Conservation (phyloP, 805 yeast species). For the Kazachstania africana region DNA sequence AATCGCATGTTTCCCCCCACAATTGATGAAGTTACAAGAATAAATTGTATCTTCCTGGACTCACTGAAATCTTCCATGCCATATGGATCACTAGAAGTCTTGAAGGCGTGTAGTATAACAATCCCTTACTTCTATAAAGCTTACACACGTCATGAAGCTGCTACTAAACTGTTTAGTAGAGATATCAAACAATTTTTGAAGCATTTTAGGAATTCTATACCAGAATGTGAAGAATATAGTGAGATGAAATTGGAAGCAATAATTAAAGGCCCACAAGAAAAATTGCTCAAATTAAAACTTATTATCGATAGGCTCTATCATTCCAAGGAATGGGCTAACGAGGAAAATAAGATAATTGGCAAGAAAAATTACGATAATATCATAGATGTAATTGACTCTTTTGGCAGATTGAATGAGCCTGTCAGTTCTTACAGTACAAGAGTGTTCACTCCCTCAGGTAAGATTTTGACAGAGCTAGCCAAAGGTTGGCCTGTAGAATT, state of each 20-base stretch:
- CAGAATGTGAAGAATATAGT: constrained; percentile 28
- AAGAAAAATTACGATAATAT: constrained; percentile 40
- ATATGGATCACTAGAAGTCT: constrained; percentile 62
- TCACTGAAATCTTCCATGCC: constrained; percentile 56
- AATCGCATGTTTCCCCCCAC: constrained; percentile 89
- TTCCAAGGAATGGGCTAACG: constrained; percentile 30
- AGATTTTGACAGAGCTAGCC: constrained; percentile 73
- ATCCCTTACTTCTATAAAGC: constrained; percentile 90
- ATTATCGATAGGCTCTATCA: constrained; percentile 51
- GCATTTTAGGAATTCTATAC: constrained; percentile 21
- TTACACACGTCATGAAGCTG: constrained; percentile 88
- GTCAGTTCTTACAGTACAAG: constrained; percentile 44
- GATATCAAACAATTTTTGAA: constrained; percentile 34
- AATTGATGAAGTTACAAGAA: constrained; percentile 83
- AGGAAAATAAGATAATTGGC: constrained; percentile 14
- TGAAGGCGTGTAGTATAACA: constrained; percentile 71
- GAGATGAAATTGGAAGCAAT: constrained; percentile 47
- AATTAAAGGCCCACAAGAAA: constrained; percentile 53
- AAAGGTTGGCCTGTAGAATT: constrained; percentile 78
- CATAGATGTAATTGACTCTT: constrained; percentile 63
- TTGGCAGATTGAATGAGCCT: constrained; percentile 43
- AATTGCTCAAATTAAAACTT: constrained; percentile 58
- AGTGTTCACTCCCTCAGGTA: constrained; percentile 85
- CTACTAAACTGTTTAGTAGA: constrained; percentile 51
- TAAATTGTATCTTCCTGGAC: constrained; percentile 75